Conservation (phyloP, 2,329 filamentous ascomycete species). For the Phyllosticta paracitricarpa region DNA sequence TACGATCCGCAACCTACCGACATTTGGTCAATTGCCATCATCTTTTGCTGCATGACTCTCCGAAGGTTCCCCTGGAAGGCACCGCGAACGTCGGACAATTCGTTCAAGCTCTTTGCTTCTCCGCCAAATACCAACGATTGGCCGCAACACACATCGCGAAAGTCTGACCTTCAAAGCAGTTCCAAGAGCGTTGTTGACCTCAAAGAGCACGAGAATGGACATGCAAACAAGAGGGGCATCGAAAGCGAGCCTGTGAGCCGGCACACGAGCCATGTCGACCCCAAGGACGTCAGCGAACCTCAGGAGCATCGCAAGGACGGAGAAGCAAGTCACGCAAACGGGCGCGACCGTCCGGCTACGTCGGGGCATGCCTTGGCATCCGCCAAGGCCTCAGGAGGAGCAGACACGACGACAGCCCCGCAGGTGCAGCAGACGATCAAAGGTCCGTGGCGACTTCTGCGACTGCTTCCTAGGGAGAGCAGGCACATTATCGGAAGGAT, state of each 20-base stretch:
- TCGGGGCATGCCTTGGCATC: neutral
- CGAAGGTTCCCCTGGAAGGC: constrained; percentile 96
- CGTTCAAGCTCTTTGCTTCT: constrained; percentile 84
- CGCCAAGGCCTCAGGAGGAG: constrained; percentile 7
- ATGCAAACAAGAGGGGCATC: constrained; percentile 8
- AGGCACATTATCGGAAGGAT: constrained; percentile 84
- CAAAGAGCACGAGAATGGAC: constrained; percentile 13
- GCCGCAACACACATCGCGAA: constrained; percentile 7
- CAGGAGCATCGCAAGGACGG: constrained; percentile 18
- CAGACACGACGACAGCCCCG: constrained; percentile 37
- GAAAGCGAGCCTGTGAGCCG: constrained; percentile 34
- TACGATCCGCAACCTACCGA: constrained; percentile 93
- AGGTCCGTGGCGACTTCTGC: constrained; percentile 81
- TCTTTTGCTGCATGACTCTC: constrained; percentile 97
- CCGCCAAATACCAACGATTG: constrained; percentile 53
- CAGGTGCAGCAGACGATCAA: constrained; percentile 61
- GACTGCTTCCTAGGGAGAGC: constrained; percentile 79
- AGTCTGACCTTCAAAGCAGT: constrained; percentile 19
- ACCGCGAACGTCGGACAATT: constrained; percentile 83
- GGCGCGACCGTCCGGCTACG: constrained; percentile 16
- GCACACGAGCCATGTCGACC: constrained; percentile 20
- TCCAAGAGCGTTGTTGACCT: constrained; percentile 25
- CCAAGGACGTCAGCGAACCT: constrained; percentile 17
- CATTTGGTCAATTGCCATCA: constrained; percentile 97
- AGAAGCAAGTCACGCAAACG: constrained; percentile 1